phyloP scores from a whole-genome alignment of 2,329 filamentous ascomycete genomes.

The Ustulina deusta region DNA sequence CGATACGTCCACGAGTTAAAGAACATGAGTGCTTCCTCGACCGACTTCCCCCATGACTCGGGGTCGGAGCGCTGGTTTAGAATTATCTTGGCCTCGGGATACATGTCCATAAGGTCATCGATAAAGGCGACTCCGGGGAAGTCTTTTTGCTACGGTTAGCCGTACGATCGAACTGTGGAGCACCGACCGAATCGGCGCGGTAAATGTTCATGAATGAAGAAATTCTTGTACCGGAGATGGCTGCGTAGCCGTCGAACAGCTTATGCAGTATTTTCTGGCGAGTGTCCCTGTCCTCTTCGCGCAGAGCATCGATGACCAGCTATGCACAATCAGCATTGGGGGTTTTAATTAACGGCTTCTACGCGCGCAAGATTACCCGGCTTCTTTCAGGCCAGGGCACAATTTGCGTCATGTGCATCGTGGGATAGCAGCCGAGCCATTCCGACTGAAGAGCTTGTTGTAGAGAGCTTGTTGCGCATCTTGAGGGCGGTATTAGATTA shows the following conservation, averaged over 20 bases:
- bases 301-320: constrained; percentile 43
- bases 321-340: neutral
- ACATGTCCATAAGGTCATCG: constrained; percentile 56
- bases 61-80: constrained; percentile 50
- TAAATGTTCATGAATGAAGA: neutral
- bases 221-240: constrained; percentile 25
- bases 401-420: constrained; percentile 50
- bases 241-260: constrained; percentile 50
- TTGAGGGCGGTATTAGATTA: neutral
- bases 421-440: constrained; percentile 47
- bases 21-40: constrained; percentile 45
- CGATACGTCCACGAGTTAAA: constrained; percentile 42
- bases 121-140: constrained; percentile 52
- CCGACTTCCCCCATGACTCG: constrained; percentile 47
- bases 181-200: neutral
- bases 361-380: constrained; percentile 37
- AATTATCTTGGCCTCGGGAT: constrained; percentile 51
- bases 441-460: constrained; percentile 51
- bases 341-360: neutral
- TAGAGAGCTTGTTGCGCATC: constrained; percentile 53
- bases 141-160: constrained; percentile 34
- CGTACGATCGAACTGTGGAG: neutral
- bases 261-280: constrained; percentile 50
- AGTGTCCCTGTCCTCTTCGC: constrained; percentile 45
- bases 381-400: constrained; percentile 42